phyloP scores from a whole-genome alignment of 208 protist genomes.

The Porcisia hertigi region DNA sequence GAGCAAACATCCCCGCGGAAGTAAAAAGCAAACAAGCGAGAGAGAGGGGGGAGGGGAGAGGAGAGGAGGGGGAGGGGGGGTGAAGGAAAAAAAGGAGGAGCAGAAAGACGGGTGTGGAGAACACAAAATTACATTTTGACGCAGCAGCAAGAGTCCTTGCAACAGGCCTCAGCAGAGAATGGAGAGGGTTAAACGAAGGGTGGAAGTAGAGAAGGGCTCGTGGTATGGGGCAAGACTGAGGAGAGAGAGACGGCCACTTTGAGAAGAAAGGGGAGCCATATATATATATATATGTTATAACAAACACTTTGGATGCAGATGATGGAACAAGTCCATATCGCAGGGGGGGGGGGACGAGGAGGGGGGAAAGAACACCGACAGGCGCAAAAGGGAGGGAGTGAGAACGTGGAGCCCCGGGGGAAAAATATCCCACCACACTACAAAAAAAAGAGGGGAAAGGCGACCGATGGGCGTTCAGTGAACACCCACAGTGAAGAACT shows the following conservation, averaged over 20 bases:
- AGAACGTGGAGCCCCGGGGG: neutral
- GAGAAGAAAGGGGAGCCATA: neutral
- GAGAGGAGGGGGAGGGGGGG: neutral
- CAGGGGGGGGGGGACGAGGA: neutral
- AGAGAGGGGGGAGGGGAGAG: neutral
- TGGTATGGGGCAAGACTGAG: neutral
- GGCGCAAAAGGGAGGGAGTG: neutral
- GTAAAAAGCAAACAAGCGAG: neutral
- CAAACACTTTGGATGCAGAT: too few relatives aligned
- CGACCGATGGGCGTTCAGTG: neutral
- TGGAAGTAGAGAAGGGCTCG: neutral
- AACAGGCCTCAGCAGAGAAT: too few relatives aligned
- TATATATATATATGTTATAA: neutral
- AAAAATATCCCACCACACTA: neutral
- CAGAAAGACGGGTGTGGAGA: too few relatives aligned
- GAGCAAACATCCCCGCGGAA: neutral
- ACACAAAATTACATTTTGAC: too few relatives aligned
- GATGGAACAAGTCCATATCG: too few relatives aligned
- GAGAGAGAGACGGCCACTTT: neutral
- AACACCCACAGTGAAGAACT: neutral
- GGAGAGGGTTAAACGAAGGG: neutral
- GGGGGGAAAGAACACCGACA: too few relatives aligned
- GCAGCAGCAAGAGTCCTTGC: too few relatives aligned
- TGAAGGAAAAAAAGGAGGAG: too few relatives aligned
- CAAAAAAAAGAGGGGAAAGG: neutral